These are phyloP conservation scores for Hylodesmum podocarpum DNA, from an alignment of 306 rosid species.

Conservation along the genomic window DNA sequence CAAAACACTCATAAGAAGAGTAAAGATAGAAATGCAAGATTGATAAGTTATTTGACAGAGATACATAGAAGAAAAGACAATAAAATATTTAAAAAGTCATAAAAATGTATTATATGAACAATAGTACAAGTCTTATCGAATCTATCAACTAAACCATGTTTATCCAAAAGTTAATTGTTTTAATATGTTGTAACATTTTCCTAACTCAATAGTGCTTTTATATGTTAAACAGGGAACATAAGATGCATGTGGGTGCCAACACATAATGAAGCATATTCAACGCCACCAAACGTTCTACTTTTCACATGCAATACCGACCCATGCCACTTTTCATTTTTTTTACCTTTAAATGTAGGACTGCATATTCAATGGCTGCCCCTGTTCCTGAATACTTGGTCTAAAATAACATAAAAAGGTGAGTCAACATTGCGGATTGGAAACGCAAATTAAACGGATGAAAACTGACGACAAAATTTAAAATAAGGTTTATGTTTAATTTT, in stretches of 20 bases:
- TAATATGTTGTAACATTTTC: not conserved
- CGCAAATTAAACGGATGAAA: not conserved
- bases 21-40: not conserved
- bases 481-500: not conserved
- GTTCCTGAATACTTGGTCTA: conserved; percentile 70
- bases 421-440: conserved; percentile 12
- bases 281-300: conserved; percentile 10
- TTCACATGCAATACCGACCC: conserved; percentile 18
- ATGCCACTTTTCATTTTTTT: not conserved
- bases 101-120: not conserved
- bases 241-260: conserved; percentile 29
- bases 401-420: not conserved
- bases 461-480: not conserved
- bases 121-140: not conserved
- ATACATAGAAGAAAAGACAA: too few species aligned
- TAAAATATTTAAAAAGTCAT: not conserved
- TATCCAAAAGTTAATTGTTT: not conserved
- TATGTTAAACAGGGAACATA: not conserved
- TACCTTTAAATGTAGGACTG: conserved; percentile 70
- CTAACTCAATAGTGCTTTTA: not conserved
- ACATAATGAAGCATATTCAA: conserved; percentile 5
- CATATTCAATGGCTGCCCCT: conserved; percentile 91
- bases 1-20: too few species aligned
- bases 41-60: not conserved
- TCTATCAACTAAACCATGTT: not conserved